Percentiles rank a stretch among this genome's conserved stretches.
phyloP scores from a whole-genome alignment of 2,329 filamentous ascomycete species.

The Fonsecaea monophora region DNA sequence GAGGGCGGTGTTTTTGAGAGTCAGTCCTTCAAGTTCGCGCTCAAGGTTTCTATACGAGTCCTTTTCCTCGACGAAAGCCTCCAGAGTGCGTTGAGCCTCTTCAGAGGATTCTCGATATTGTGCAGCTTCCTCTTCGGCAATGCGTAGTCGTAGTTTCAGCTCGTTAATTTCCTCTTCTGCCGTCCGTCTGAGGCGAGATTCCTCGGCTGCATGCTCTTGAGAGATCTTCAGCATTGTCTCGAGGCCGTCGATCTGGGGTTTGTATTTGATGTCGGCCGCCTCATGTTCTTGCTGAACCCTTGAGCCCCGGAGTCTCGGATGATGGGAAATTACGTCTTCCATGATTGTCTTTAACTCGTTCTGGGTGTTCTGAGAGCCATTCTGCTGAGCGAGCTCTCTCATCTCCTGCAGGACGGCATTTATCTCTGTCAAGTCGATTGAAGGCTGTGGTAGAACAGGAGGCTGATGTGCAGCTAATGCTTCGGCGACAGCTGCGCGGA shows the following conservation, averaged over 20 bases:
- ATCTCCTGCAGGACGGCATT: slow-evolving; percentile 49
- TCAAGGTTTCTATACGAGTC: slow-evolving; percentile 67
- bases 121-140: slow-evolving; percentile 65
- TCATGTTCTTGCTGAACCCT: slow-evolving; percentile 59
- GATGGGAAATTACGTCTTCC: slow-evolving; percentile 66
- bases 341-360: slow-evolving; percentile 68
- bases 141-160: slow-evolving; percentile 71
- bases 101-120: slow-evolving; percentile 59
- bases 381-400: slow-evolving; percentile 39
- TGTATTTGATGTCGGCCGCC: slow-evolving; percentile 57
- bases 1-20: slow-evolving; percentile 66
- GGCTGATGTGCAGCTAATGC: slow-evolving; percentile 62
- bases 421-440: slow-evolving; percentile 48
- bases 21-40: slow-evolving; percentile 60
- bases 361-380: slow-evolving; percentile 36
- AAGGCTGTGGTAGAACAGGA: slow-evolving; percentile 38
- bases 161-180: slow-evolving; percentile 77
- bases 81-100: slow-evolving; percentile 70
- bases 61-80: slow-evolving; percentile 71
- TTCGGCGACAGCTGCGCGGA: slow-evolving; percentile 70
- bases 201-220: slow-evolving; percentile 68
- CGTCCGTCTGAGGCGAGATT: slow-evolving; percentile 67
- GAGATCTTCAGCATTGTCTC: slow-evolving; percentile 71
- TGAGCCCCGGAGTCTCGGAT: slow-evolving; percentile 60
- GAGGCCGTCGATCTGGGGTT: slow-evolving; percentile 68